These are phyloP conservation scores for Phytopythium vexans DNA, from an alignment of 352 stramenopile genomes.

Conservation along the genomic window DNA sequence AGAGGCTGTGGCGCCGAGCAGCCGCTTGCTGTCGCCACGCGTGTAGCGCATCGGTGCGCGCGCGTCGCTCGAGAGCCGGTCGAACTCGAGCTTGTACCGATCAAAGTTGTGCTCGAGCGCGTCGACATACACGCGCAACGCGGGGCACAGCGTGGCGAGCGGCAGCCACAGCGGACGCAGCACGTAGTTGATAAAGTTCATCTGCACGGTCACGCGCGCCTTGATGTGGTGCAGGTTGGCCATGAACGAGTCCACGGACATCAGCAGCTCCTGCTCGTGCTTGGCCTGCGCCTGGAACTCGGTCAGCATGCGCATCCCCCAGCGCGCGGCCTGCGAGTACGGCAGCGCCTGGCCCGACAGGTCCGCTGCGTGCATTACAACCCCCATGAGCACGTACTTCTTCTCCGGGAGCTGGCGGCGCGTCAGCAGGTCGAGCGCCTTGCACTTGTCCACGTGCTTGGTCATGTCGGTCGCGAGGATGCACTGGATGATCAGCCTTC, in stretches of 20 bases:
- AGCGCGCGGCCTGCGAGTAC: conserved; percentile 51
- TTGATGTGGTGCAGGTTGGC: conserved; percentile 57
- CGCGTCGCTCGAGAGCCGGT: conserved; percentile 34
- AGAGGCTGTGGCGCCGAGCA: no score
- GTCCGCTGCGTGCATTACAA: conserved; percentile 70
- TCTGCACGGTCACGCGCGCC: conserved; percentile 58
- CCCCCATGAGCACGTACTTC: conserved; percentile 47
- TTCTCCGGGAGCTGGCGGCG: conserved; percentile 23
- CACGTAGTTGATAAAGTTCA: conserved; percentile 80
- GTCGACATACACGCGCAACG: conserved; percentile 52
- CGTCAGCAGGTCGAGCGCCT: conserved; percentile 46
- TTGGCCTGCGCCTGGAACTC: conserved; percentile 76
- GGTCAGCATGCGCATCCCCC: conserved; percentile 54
- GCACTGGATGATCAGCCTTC: conserved; percentile 52
- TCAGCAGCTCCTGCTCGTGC: conserved; percentile 55
- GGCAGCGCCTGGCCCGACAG: conserved; percentile 66
- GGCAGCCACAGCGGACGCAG: conserved; percentile 66
- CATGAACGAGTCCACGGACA: conserved; percentile 74
- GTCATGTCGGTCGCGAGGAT: conserved; percentile 79
- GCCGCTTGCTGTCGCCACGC: conserved; percentile 37
- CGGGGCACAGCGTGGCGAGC: conserved; percentile 38
- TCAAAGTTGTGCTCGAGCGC: conserved; percentile 61
- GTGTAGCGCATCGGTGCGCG: conserved; percentile 28
- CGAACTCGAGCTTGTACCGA: conserved; percentile 54
- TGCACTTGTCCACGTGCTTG: conserved; percentile 74